A percentile compares a stretch with the other conserved stretches of the same genome.
phyloP scores from a whole-genome alignment of 805 yeast species.

The Millerozyma acaciae region DNA sequence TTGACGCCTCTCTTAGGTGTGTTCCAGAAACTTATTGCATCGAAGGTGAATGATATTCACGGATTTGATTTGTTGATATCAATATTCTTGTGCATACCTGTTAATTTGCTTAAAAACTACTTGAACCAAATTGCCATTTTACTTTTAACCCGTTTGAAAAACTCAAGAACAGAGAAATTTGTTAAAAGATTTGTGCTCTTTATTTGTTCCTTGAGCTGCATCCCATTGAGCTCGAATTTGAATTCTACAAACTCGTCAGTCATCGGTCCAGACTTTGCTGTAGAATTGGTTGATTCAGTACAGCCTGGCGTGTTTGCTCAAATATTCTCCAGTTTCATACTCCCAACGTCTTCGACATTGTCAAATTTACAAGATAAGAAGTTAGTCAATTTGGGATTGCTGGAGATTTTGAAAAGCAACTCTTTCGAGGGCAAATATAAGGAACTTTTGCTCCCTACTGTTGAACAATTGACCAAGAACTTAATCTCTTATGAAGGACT shows the following conservation, averaged over 20 bases:
- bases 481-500: conserved; percentile 26
- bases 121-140: conserved; percentile 71
- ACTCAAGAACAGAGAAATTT: conserved; percentile 76
- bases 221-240: conserved; percentile 20
- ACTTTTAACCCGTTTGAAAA: conserved; percentile 75
- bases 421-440: conserved; percentile 18
- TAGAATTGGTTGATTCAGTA: conserved; percentile 66
- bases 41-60: conserved; percentile 71
- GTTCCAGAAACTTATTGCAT: conserved; percentile 89
- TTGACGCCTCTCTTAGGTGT: conserved; percentile 87
- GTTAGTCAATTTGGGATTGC: conserved; percentile 47
- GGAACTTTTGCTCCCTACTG: conserved; percentile 22
- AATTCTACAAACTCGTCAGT: conserved; percentile 19
- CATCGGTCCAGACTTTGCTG: conserved; percentile 45
- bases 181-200: conserved; percentile 68
- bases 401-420: conserved; percentile 35
- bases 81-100: conserved; percentile 57
- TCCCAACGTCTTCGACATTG: conserved; percentile 47
- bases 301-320: conserved; percentile 59
- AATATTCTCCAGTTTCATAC: conserved; percentile 44
- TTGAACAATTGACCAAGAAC: conserved; percentile 32
- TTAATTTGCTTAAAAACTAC: conserved; percentile 46
- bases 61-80: conserved; percentile 84
- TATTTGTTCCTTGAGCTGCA: conserved; percentile 41
- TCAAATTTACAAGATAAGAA: conserved; percentile 55